Base-by-base conservation (phyloP, 805 yeast species). In the Starmerella potacharoeniae region DNA sequence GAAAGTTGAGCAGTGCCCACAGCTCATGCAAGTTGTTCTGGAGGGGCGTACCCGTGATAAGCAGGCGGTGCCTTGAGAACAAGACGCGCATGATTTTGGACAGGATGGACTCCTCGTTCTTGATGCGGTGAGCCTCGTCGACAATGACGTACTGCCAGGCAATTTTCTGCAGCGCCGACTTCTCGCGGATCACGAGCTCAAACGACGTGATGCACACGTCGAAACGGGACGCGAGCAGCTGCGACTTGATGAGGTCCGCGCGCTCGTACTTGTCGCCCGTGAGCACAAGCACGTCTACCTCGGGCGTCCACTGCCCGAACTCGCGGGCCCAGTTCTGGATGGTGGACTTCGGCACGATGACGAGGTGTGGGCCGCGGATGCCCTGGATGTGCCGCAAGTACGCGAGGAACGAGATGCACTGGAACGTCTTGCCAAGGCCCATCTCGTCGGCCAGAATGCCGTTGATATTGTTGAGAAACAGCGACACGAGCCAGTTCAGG, bases 401-500 rank as follows among this genome's bases (percentile, higher is more conserved):
- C 0, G 96, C 97, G 46, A 91, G 73, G 63, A 91, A 93, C 1
- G 97, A 82, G 49, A 91, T 90, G 1, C 97, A 90, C 70, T 91
- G 98, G 52, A 91, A 73, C 4, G 98, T 91, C 69, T 91, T 91
- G 54, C 98, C 98, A 31, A 91, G 75, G 2, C 98, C 98, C 98
- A 93, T 91, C 69, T 91, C 98, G 69, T 91, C 98, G 7, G 98
- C 98, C 47, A 91, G 72, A 40, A 91, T 91, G 13, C 98, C 98
- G 4, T 95, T 85, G 36, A 91, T 75, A 55, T 84, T 77, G 66
- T 91, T 87, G 62, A 87, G 90, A 66, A 88, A 86, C 31, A 93
- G 71, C 0, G 93, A 81, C 11, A 91, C 83, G 55, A 91, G 75
- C 98, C 98, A 91, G 69, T 93, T 93, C 52, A 91, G 76, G 49